These are phyloP conservation scores for Gossypium turneri DNA, from an alignment of 345 rosid genomes.

Conservation along the genomic window DNA sequence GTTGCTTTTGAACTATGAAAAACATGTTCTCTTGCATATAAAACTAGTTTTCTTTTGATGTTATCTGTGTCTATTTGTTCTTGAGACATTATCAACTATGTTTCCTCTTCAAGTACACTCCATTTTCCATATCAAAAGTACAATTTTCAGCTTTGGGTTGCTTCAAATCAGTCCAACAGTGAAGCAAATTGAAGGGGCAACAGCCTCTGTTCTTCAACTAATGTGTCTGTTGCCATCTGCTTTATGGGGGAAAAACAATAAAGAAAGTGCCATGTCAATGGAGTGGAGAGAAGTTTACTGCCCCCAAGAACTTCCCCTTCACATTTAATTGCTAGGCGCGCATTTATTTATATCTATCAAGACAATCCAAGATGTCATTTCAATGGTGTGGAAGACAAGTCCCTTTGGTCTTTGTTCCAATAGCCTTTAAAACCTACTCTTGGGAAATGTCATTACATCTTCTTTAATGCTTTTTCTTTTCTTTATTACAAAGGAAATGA, in stretches of 20 bases:
- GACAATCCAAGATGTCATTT: background rate
- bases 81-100: background rate
- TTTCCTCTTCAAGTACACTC: background rate
- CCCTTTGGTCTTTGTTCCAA: no score
- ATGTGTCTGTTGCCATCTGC: constrained; percentile 28
- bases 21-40: constrained; percentile 6
- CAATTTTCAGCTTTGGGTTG: background rate
- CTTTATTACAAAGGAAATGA: no score
- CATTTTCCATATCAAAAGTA: background rate
- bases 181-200: background rate
- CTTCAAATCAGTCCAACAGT: background rate
- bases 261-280: constrained; percentile 14
- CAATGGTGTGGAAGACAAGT: no score
- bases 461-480: no score
- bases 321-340: background rate
- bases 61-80: background rate
- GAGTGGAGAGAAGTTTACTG: constrained; percentile 39
- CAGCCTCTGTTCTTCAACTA: background rate
- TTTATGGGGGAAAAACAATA: constrained; percentile 20
- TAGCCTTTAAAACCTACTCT: no score
- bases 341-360: background rate
- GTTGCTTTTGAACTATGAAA: constrained; percentile 21
- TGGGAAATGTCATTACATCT: background rate
- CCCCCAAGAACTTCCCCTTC: constrained; percentile 13
- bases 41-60: background rate